A percentile compares a stretch with the other conserved stretches of the same genome.
phyloP scores from a whole-genome alignment of 805 yeast species.

The Nakazawaea holstii region DNA sequence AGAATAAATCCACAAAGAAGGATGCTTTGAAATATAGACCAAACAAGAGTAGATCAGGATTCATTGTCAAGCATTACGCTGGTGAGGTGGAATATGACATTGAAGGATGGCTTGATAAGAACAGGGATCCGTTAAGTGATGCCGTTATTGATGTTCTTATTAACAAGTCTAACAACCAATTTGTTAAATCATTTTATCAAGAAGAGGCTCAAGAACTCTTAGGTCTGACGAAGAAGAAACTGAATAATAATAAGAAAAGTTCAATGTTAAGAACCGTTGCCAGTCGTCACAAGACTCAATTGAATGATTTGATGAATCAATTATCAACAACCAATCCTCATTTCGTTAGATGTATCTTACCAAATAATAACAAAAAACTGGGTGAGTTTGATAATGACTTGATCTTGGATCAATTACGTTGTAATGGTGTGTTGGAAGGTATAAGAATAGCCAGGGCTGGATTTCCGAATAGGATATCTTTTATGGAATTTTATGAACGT shows the following conservation, averaged over 20 bases:
- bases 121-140: constrained; percentile 88
- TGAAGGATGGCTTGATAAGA: constrained; percentile 91
- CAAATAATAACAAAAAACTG: constrained; percentile 73
- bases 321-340: constrained; percentile 85
- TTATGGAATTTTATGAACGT: constrained; percentile 71
- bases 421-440: constrained; percentile 98
- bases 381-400: constrained; percentile 65
- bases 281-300: constrained; percentile 83
- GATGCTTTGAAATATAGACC: constrained; percentile 53
- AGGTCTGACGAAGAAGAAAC: constrained; percentile 18
- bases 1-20: constrained; percentile 18
- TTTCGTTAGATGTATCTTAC: constrained; percentile 93
- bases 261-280: constrained; percentile 73
- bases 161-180: constrained; percentile 49
- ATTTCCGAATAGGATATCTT: constrained; percentile 86
- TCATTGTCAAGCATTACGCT: constrained; percentile 87
- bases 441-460: constrained; percentile 96
- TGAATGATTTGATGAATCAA: constrained; percentile 64
- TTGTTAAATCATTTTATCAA: constrained; percentile 52
- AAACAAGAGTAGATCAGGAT: constrained; percentile 71
- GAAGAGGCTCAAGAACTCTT: constrained; percentile 21
- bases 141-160: constrained; percentile 47
- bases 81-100: constrained; percentile 92
- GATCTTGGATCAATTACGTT: constrained; percentile 84
- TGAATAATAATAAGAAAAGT: constrained; percentile 14